Evolutionary conservation across 352 stramenopile species (phyloP).

Genomic region (Pythium rhizo-oryzae): DNA sequence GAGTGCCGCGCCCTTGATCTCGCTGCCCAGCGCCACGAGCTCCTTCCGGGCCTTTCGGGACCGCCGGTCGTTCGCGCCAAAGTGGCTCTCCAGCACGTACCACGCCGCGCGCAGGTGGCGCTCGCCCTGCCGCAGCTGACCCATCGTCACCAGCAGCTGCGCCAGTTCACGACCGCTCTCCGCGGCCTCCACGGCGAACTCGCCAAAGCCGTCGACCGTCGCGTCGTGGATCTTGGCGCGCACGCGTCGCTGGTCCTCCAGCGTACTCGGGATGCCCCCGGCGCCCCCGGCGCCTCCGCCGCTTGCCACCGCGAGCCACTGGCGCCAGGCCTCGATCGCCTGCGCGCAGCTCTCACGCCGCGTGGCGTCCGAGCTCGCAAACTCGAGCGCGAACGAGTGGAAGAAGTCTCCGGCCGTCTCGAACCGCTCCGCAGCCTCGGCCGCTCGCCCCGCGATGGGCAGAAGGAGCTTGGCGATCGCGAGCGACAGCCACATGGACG

Average conservation of each 20-base stretch:
- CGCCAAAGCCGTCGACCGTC: constrained; percentile 54
- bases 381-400: constrained; percentile 58
- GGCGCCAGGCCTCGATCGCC: constrained; percentile 59
- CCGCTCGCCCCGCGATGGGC: constrained; percentile 33
- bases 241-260: constrained; percentile 48
- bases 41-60: constrained; percentile 48
- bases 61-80: constrained; percentile 55
- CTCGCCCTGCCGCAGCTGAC: constrained; percentile 41
- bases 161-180: constrained; percentile 47
- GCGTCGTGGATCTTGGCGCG: constrained; percentile 45
- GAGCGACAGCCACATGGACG: constrained; percentile 59
- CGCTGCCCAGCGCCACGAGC: constrained; percentile 40
- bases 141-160: constrained; percentile 40
- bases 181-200: constrained; percentile 64
- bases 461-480: constrained; percentile 46
- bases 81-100: constrained; percentile 59
- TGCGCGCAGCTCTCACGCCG: constrained; percentile 60
- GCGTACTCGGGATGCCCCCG: not conserved
- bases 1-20: constrained; percentile 32
- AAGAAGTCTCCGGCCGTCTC: constrained; percentile 58
- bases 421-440: constrained; percentile 30
- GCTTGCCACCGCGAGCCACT: constrained; percentile 40
- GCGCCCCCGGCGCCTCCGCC: constrained; percentile 4
- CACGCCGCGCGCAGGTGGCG: constrained; percentile 40
- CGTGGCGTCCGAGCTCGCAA: constrained; percentile 50